These are phyloP conservation scores for Phyllosticta citrichinensis DNA, from an alignment of 2,329 filamentous ascomycete genomes.

Conservation along the genomic window DNA sequence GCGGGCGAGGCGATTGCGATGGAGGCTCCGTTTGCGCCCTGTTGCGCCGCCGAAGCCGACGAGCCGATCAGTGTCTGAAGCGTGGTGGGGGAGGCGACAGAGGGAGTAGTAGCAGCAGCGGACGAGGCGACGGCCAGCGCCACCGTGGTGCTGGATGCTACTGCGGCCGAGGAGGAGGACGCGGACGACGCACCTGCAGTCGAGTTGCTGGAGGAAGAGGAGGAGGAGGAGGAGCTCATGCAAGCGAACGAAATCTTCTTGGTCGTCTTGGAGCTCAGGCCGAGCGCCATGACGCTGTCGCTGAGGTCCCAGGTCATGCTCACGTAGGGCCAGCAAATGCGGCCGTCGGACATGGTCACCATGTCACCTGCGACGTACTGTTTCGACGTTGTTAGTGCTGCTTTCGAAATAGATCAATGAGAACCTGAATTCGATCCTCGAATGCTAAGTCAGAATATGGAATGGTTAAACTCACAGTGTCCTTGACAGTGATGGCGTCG, in stretches of 20 bases:
- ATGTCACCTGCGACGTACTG: slow-evolving; percentile 51
- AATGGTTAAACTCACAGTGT: slow-evolving; percentile 26
- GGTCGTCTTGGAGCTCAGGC: slow-evolving; percentile 11
- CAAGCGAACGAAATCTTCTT: slow-evolving; percentile 47
- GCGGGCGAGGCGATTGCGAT: slow-evolving; percentile 6
- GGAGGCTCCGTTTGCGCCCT: slow-evolving; percentile 3
- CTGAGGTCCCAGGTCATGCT: slow-evolving; percentile 44
- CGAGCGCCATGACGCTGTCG: neutral
- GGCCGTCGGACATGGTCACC: slow-evolving; percentile 48
- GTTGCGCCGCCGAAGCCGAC: slow-evolving; percentile 3
- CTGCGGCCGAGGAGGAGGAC: slow-evolving; percentile 12
- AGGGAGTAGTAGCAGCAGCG: slow-evolving; percentile 2
- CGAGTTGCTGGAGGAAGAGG: slow-evolving; percentile 11
- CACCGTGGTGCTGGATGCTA: slow-evolving; percentile 8
- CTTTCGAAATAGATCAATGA: neutral
- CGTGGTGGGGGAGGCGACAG: slow-evolving; percentile 1
- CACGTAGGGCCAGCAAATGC: slow-evolving; percentile 54
- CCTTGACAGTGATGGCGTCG: slow-evolving; percentile 37
- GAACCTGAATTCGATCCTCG: neutral
- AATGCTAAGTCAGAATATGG: neutral
- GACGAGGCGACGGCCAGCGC: slow-evolving; percentile 3
- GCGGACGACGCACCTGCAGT: slow-evolving; percentile 13
- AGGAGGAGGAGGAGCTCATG: slow-evolving; percentile 18
- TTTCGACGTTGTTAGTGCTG: neutral
- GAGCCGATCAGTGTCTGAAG: slow-evolving; percentile 9